Conservation (phyloP, 768 basidiomycete genomes). For the Mycena belliarum region DNA sequence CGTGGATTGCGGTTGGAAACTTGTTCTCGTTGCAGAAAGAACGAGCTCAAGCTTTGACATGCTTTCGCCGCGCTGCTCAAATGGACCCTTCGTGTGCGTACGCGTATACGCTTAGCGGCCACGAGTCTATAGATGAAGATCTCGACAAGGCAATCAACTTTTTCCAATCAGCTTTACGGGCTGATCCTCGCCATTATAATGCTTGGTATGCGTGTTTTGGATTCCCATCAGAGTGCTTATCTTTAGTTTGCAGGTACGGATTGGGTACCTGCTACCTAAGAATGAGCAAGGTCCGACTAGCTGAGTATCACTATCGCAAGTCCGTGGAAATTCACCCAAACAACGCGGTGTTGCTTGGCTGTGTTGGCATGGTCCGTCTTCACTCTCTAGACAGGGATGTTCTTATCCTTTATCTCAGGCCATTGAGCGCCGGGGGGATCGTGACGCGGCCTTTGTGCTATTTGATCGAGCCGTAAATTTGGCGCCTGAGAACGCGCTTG, state of each 20-base stretch:
- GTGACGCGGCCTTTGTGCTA: conserved; percentile 69
- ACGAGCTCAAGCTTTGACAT: conserved; percentile 87
- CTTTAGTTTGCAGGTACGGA: conserved; percentile 80
- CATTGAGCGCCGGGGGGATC: conserved; percentile 82
- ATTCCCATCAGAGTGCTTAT: conserved; percentile 29
- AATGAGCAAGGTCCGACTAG: conserved; percentile 89
- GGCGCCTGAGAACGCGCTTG: conserved; percentile 88
- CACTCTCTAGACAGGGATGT: conserved; percentile 14
- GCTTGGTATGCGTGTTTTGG: conserved; percentile 74
- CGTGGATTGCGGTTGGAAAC: conserved; percentile 98
- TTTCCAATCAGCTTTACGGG: conserved; percentile 89
- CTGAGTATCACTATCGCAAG: conserved; percentile 95
- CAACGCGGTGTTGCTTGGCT: conserved; percentile 94
- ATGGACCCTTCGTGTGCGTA: conserved; percentile 91
- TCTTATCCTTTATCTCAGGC: conserved; percentile 53
- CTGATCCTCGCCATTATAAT: conserved; percentile 93
- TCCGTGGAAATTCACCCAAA: conserved; percentile 91
- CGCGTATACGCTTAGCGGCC: conserved; percentile 94
- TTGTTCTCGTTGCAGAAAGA: conserved; percentile 95
- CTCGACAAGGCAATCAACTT: conserved; percentile 88
- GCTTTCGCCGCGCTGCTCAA: conserved; percentile 90
- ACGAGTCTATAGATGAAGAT: conserved; percentile 96
- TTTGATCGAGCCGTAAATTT: conserved; percentile 81
- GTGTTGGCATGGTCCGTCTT: conserved; percentile 88
- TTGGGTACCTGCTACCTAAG: conserved; percentile 94